These are phyloP conservation scores for Lignosus rhinocerotis DNA, from an alignment of 1,284 basidiomycete species.

Conservation along the genomic window DNA sequence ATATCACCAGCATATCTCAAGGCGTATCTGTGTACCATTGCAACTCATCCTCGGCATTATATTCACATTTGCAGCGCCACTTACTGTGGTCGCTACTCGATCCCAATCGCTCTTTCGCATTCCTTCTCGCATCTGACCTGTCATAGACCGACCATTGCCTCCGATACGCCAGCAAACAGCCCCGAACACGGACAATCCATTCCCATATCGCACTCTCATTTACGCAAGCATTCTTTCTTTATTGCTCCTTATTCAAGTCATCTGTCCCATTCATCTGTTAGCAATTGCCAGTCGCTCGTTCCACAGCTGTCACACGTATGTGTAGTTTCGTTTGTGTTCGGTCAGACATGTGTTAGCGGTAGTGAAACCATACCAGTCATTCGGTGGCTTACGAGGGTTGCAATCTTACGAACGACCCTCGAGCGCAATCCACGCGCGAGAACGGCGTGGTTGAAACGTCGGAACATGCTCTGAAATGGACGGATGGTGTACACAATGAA, in stretches of 20 bases:
- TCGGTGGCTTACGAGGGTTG: too few relatives aligned
- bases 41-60: slow-evolving; percentile 14
- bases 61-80: slow-evolving; percentile 13
- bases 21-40: slow-evolving; percentile 18
- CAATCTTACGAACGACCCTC: too few relatives aligned
- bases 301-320: not conserved
- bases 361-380: too few relatives aligned
- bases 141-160: not conserved
- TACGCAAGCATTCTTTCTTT: slow-evolving; percentile 27
- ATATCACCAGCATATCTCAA: slow-evolving; percentile 28
- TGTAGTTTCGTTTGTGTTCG: not conserved
- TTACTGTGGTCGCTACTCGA: not conserved
- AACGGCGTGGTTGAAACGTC: too few relatives aligned
- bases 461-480: too few relatives aligned
- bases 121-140: not conserved
- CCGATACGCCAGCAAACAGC: slow-evolving; percentile 4
- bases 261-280: slow-evolving; percentile 17
- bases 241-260: slow-evolving; percentile 28
- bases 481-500: too few relatives aligned
- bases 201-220: slow-evolving; percentile 18
- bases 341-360: too few relatives aligned
- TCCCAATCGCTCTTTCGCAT: not conserved
- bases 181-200: not conserved
- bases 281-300: not conserved
- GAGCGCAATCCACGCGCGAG: too few relatives aligned